Evolutionary conservation across 306 rosid genomes (phyloP), one percentile per base, ranked within the genome.

Genomic region (Coriaria nepalensis): DNA sequence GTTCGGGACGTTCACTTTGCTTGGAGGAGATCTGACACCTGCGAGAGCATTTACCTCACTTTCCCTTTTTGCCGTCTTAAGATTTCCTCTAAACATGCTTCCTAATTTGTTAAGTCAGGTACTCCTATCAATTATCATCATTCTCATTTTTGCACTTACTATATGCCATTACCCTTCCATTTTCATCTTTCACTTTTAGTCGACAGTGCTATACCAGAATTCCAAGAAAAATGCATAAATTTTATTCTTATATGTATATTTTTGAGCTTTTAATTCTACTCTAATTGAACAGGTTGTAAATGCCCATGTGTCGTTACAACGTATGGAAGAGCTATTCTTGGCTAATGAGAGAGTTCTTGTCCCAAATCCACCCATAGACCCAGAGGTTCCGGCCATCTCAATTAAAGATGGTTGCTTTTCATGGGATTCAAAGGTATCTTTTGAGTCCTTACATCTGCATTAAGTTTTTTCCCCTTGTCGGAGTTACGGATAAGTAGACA

Each of bases 11-110:
- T 87, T 87, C 70, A 80, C 88, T 50, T 59, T 80, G 63, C 81
- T 80, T 64, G 96, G 96, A 39, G 94, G 94, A 40, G 68, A 83
- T 13, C 59, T 87, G 68, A 83, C 96, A 50, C 94, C 96, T 45
- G 71, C 96, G 41, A 78, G 83, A 52, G 94, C 96, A 44, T 87
- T 87, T 58, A 83, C 96, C 47, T 83, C 96, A 33, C 76, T 83
- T 33, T 80, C 96, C 40, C 76, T 87, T 29, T 87, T 83, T 52
- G 58, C 96, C 2, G 70, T 87, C 57, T 57, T 87, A 64, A 81
- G 88, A 35, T 60, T 13, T 70, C 96, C 96, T 59, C 60, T 87
- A 62, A 73, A 52, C 71, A 80, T 72, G 83, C 83, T 83, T 35
- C 94, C 93, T 51, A 80, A 61, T 62, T 64, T 81, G 62, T 59